Evolutionary conservation across 192 early-diverging fungal genomes (phyloP), one percentile per base, ranked within the genome.

Genomic region (Coemansia sp.): DNA sequence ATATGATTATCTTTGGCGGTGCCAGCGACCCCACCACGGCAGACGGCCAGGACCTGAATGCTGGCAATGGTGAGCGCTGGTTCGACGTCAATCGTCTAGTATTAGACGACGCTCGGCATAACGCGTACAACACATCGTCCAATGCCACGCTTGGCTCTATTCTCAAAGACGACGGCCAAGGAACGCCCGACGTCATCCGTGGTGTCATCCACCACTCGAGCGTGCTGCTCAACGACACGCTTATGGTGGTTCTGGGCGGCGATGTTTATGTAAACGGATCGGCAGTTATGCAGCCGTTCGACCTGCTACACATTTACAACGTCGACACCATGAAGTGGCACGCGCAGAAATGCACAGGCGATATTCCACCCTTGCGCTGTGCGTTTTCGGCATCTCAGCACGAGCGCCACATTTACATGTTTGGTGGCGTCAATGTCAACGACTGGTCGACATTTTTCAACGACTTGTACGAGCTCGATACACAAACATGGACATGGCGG

Each of bases 1-100:
- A 78, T 51, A 78, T 78, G 75, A 56, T 78, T 19, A 64, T 78
- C 23, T 78, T 78, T 62, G 75, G 75, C 27, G 75, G 75, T 1
- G 66, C 70, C 35, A 68, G 75, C 49, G 75, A 78, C 55, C 9
- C 9, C 12, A 78, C 75, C 5, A 78, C 75, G 19, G 41, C 58
- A 17, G 55, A 32, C 25, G 25, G 25, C 5, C 17, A 49, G 48
- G 19, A n/a, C 48, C 15, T 49, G 19, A 21, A 8, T 8, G 53
- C 12, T 4, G 29, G n/a, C 25, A 25, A 70, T 6, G 62, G 54
- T 4, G 50, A 56, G 23, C 56, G 74, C 21, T 76, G 65, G 65
- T 43, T 60, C n/a, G 63, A 67, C 15, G 65, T 71, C 38, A 67
- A 64, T 22, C 74, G 74, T 52, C 67, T 76, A 61, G 57, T 76